Conservation (phyloP, 2,329 filamentous ascomycete species). For the Paecilomyces fulvus region DNA sequence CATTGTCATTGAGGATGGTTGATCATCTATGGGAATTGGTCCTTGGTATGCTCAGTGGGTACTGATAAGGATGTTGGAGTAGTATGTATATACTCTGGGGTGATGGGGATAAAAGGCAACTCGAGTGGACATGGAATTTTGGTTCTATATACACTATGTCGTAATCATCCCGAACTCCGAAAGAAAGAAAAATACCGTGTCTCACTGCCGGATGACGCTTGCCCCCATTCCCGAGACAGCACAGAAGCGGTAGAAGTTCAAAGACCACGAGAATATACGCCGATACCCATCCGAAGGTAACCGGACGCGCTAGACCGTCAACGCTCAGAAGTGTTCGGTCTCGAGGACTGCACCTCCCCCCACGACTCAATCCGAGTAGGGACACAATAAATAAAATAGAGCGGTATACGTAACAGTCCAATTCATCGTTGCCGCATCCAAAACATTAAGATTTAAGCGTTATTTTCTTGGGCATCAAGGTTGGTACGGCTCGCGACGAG, state of each 20-base stretch:
- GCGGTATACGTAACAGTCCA: background rate
- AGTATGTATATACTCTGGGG: background rate
- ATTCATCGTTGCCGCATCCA: background rate
- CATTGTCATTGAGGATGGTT: too few relatives aligned
- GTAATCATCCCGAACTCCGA: background rate
- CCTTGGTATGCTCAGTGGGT: background rate
- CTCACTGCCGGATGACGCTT: background rate
- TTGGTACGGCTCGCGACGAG: constrained; percentile 60
- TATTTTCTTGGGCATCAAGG: background rate
- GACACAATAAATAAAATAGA: background rate
- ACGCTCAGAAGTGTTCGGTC: background rate
- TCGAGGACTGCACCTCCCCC: too few relatives aligned
- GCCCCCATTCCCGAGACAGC: background rate
- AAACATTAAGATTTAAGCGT: background rate
- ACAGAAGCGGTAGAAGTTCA: background rate
- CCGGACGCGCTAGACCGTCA: background rate
- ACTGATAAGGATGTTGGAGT: background rate
- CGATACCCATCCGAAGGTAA: background rate
- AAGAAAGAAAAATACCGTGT: background rate
- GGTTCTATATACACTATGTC: background rate
- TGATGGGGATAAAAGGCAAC: background rate
- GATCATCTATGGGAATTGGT: too few relatives aligned
- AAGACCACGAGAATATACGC: background rate
- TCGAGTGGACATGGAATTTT: background rate
- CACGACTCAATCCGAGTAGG: background rate